A percentile compares a stretch with the other conserved stretches of the same genome.
Evolutionary conservation across 2,329 filamentous ascomycete species (phyloP).

Genomic region (Rugonectria rugulosa): DNA sequence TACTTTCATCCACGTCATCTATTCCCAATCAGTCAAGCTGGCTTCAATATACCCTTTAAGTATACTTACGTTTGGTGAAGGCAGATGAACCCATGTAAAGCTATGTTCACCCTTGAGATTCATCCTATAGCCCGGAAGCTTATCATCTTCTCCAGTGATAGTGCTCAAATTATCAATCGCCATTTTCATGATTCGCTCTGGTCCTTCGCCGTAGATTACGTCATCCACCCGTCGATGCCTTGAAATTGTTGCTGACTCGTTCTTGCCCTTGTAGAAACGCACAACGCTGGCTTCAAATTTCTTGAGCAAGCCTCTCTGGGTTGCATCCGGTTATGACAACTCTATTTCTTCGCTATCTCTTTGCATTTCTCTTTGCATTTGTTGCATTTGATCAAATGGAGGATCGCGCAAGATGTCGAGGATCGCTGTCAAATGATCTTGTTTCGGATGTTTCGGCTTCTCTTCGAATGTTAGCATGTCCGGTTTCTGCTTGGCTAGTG

Average conservation of each 20-base stretch:
- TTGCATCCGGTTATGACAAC: not conserved
- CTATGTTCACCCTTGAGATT: not conserved
- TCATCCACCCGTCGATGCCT: not conserved
- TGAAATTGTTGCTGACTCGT: not conserved
- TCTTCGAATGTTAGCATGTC: not conserved
- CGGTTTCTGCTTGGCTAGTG: no score
- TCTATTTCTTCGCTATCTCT: not conserved
- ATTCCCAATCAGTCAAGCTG: not conserved
- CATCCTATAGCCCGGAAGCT: not conserved
- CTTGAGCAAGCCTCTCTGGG: not conserved
- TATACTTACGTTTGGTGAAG: conserved; percentile 16
- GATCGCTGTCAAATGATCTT: not conserved
- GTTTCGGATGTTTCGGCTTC: not conserved
- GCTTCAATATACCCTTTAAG: not conserved
- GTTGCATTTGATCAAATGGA: no score
- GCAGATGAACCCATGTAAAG: conserved; percentile 19
- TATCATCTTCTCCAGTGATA: not conserved
- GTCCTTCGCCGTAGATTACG: not conserved
- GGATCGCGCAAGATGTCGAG: no score
- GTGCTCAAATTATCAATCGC: not conserved
- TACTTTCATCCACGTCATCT: conserved; percentile 24
- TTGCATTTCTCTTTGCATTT: no score
- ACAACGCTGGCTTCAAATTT: not conserved
- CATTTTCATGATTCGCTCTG: not conserved
- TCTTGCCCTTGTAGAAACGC: not conserved